phyloP scores from a whole-genome alignment of 2,329 filamentous ascomycete genomes.

The Aspergillus sp. region DNA sequence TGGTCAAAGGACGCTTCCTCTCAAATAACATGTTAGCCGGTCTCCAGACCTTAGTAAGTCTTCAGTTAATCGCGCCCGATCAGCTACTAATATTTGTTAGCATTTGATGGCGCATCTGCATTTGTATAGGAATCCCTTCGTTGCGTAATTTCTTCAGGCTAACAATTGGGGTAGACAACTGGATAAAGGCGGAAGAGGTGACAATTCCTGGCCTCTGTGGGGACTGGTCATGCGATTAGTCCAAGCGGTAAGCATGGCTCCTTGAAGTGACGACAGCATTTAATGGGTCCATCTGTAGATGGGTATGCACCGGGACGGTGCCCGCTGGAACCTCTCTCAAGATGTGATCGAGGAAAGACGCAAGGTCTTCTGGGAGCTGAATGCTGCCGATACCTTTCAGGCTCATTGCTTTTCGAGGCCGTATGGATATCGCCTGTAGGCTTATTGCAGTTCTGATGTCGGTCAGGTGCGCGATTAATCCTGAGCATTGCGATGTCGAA shows the following conservation, averaged over 20 bases:
- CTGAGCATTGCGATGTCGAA: conserved; percentile 5
- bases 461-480: conserved; percentile 3
- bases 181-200: conserved; percentile 2
- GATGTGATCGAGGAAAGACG: conserved; percentile 6
- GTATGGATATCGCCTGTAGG: background rate
- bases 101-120: conserved; percentile 8
- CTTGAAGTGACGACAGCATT: background rate
- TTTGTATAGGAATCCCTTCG: background rate
- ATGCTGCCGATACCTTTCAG: conserved; percentile 2
- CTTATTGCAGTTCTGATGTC: background rate
- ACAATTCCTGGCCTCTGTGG: conserved; percentile 6
- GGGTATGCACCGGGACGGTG: conserved; percentile 6
- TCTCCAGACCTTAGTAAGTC: conserved; percentile 1
- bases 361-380: conserved; percentile 7
- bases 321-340: conserved; percentile 1
- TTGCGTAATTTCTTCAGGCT: background rate
- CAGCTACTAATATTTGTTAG: background rate
- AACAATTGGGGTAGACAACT: background rate
- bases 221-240: conserved; percentile 7
- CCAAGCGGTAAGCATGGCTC: background rate
- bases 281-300: background rate
- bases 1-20: conserved; percentile 1
- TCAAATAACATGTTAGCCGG: conserved; percentile 4
- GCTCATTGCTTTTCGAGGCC: conserved; percentile 6
- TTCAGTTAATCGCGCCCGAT: background rate